Evolutionary conservation across 306 rosid species (phyloP), one percentile per base, ranked within the genome.

Genomic region (Ormosia semicastrata): DNA sequence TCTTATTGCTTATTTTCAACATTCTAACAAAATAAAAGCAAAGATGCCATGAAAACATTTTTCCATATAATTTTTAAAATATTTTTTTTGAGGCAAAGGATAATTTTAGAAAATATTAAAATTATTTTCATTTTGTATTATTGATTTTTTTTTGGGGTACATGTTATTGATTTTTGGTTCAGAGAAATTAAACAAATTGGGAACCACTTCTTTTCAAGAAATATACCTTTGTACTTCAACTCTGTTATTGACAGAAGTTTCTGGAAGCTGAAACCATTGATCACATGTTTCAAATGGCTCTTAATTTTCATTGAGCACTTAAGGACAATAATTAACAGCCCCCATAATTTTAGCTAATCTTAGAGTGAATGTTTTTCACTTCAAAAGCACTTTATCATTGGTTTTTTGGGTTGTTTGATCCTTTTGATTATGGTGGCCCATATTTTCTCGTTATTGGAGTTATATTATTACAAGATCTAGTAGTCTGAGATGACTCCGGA

Each of bases 381-480:
- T n/a, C n/a, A n/a, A n/a, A 52, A 73, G 64, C 54, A 72, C 37
- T 65, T 62, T 47, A 4, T 66, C 46, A 32, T 39, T 24, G 9
- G 32, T 73, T 37, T 34, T 57, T 78, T 78, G 47, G 65, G 58
- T 62, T 53, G 33, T 58, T 18, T 64, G 34, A 69, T 33, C 79
- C 32, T 46, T n/a, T 77, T 54, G 18, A 5, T 56, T 46, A 46
- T 11, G 59, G 30, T 54, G 58, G 60, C 6, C 29, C 67, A 56
- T 63, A 5, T 72, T 29, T 47, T 80, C 37, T 36, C 44, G 4
- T 58, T 53, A 33, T 44, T 46, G 77, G 76, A 41, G 32, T 37
- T 41, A 18, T 75, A 8, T 73, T 81, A 64, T 64, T 17, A 37
- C 44, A 50, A 52, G 44, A 77, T 49, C 44, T 62, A 53, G 6